These are phyloP conservation scores for Scortechinia acanthostroma DNA, from an alignment of 2,329 filamentous ascomycete species.

Conservation along the genomic window DNA sequence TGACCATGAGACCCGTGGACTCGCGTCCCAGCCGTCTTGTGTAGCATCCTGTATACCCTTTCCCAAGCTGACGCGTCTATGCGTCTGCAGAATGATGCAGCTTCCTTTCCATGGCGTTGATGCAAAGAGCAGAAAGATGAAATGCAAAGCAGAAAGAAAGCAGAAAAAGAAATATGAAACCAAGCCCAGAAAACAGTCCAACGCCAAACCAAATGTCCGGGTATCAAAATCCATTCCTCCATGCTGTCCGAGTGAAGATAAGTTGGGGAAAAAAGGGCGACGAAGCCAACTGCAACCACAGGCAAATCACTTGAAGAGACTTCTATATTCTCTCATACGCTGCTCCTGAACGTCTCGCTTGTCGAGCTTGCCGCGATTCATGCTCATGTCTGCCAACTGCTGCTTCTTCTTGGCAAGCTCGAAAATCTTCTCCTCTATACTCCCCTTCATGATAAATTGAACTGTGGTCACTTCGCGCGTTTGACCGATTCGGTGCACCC, in stretches of 20 bases:
- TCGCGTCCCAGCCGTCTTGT: no score
- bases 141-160: background rate
- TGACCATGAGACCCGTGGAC: no score
- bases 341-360: conserved; percentile 30
- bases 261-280: no score
- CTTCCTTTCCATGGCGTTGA: no score
- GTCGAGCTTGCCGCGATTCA: conserved; percentile 43
- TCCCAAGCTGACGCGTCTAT: no score
- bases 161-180: background rate
- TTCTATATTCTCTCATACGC: background rate
- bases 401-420: conserved; percentile 87
- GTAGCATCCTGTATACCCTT: no score
- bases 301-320: background rate
- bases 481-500: conserved; percentile 85
- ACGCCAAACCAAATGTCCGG: no score
- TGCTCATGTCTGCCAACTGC: conserved; percentile 78
- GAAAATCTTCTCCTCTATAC: conserved; percentile 91
- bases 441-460: conserved; percentile 81
- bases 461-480: conserved; percentile 78
- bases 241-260: no score
- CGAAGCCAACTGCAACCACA: no score
- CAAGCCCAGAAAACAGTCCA: background rate
- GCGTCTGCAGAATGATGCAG: no score
- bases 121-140: background rate
- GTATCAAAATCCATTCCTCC: no score